These are phyloP conservation scores for Aspergillus calidoustus DNA, from an alignment of 2,329 filamentous ascomycete genomes.

Conservation along the genomic window DNA sequence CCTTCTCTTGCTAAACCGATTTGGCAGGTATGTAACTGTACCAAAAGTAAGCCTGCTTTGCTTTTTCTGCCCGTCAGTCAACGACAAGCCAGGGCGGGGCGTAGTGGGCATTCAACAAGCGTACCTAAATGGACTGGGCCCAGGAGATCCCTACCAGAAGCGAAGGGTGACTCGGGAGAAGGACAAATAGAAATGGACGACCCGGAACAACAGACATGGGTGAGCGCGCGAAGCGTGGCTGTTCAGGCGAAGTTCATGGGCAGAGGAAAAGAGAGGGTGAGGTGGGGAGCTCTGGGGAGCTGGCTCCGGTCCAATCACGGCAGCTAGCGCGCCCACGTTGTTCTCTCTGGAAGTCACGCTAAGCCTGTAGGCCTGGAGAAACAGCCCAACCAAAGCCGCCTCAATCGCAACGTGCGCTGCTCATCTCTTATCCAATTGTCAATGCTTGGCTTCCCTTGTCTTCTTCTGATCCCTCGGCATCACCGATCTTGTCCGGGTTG, in stretches of 20 bases:
- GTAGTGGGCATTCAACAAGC: neutral
- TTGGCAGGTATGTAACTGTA: slow-evolving; percentile 3
- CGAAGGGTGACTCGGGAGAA: slow-evolving; percentile 1
- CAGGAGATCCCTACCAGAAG: slow-evolving; percentile 10
- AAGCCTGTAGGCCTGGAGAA: slow-evolving; percentile 10
- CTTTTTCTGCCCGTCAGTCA: slow-evolving; percentile 15
- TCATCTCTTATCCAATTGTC: neutral
- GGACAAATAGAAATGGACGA: slow-evolving; percentile 10
- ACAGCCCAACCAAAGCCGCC: slow-evolving; percentile 16
- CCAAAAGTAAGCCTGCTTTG: slow-evolving; percentile 8
- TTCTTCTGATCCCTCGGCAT: neutral
- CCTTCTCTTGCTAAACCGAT: slow-evolving; percentile 2
- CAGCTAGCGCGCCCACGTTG: slow-evolving; percentile 25
- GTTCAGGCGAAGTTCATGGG: slow-evolving; percentile 12
- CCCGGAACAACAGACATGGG: slow-evolving; percentile 7
- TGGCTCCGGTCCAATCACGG: slow-evolving; percentile 25
- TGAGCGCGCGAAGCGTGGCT: slow-evolving; percentile 4
- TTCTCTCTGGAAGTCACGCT: slow-evolving; percentile 5
- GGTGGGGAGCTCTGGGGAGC: slow-evolving; percentile 26
- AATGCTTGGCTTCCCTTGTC: slow-evolving; percentile 3
- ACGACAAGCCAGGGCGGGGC: slow-evolving; percentile 17
- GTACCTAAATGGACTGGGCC: neutral
- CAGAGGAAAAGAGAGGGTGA: slow-evolving; percentile 12
- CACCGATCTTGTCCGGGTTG: neutral
- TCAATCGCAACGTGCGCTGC: slow-evolving; percentile 17